Percentiles rank a stretch among this genome's conserved stretches.
These are phyloP conservation scores for Pleurostoma richardsiae DNA, from an alignment of 2,329 filamentous ascomycete species.

Conservation along the genomic window DNA sequence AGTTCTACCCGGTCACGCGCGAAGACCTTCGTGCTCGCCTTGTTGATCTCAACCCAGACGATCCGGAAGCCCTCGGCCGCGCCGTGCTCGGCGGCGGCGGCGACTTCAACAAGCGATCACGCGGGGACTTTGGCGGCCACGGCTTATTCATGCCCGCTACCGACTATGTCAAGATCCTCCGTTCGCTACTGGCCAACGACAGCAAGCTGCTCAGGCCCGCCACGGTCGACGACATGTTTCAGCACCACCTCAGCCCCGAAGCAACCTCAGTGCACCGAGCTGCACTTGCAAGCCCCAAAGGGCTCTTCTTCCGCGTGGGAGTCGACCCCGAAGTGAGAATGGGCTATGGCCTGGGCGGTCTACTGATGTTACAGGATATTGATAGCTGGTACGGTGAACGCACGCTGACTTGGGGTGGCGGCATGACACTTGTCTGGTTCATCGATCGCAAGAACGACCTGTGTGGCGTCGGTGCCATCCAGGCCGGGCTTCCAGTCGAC, in stretches of 20 bases:
- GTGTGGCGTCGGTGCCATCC: slow-evolving; percentile 34
- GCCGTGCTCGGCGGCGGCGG: slow-evolving; percentile 26
- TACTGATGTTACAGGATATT: slow-evolving; percentile 31
- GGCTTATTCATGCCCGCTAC: slow-evolving; percentile 29
- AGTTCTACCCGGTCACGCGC: slow-evolving; percentile 31
- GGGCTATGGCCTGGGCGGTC: slow-evolving; percentile 34
- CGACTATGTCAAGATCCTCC: slow-evolving; percentile 39
- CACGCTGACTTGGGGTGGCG: slow-evolving; percentile 41
- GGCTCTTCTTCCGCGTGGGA: slow-evolving; percentile 29
- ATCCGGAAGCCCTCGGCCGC: slow-evolving; percentile 25
- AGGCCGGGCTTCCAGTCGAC: slow-evolving; percentile 29
- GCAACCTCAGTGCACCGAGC: slow-evolving; percentile 17
- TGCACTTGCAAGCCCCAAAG: slow-evolving; percentile 22
- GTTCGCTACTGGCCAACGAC: slow-evolving; percentile 42
- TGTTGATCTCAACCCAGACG: slow-evolving; percentile 30
- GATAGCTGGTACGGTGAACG: slow-evolving; percentile 36
- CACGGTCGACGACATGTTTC: slow-evolving; percentile 40
- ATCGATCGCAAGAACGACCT: slow-evolving; percentile 41
- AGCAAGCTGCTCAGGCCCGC: slow-evolving; percentile 35
- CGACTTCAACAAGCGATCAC: slow-evolving; percentile 22
- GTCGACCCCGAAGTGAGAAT: slow-evolving; percentile 21
- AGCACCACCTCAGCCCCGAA: slow-evolving; percentile 34
- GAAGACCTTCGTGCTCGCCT: slow-evolving; percentile 26
- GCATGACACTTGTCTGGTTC: slow-evolving; percentile 40
- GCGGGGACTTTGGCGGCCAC: slow-evolving; percentile 38